Evolutionary conservation across 78 protist genomes (phyloP), one percentile per base, ranked within the genome.

Genomic region (Dictyostelium purpureum): DNA sequence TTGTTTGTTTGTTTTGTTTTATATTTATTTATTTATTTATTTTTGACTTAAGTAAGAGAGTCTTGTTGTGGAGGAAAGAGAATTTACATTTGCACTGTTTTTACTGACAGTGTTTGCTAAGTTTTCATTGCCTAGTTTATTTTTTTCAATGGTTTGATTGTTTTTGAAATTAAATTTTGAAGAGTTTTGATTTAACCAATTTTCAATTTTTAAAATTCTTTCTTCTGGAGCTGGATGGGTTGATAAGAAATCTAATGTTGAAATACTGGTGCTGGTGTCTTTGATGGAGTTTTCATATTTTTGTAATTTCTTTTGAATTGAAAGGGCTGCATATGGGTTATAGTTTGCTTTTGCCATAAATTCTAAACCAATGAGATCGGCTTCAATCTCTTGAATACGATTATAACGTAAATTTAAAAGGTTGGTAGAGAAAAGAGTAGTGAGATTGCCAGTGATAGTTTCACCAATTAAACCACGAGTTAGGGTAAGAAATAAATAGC

Each of bases 401-500:
- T 73, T 57, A 24, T 83, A 83, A 42, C 40, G 54, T 21, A 83
- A 43, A 14, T 73, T 52, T 11, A 83, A 56, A 14, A 83, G 57
- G 7, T 31, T 28, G 2, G 82, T 47, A 18, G 81, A n/a, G 14
- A 83, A 37, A 9, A 73, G 5, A 7, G 91, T 83, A 12, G 76
- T 73, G 1, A 83, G 21, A 56, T 83, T 83, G 0, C 91, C 91
- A 56, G 82, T 54, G 65, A 83, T 83, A 6, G 91, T 83, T 12
- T 83, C 91, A 73, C 91, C 91, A 51, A 83, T 51, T 9, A 83
- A 38, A 45, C 91, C 91, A 51, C 91, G 61, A 24, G 91, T 83
- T 37, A 83, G 24, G 0, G 91, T 73, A 10, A 83, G n/a, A 21
- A 83, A 83, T 24, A 83, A 51, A 16, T 42, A 40, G 0, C 91